Base-by-base conservation (phyloP, 2,329 filamentous ascomycete genomes). In the Chaetothyriales sp. region DNA sequence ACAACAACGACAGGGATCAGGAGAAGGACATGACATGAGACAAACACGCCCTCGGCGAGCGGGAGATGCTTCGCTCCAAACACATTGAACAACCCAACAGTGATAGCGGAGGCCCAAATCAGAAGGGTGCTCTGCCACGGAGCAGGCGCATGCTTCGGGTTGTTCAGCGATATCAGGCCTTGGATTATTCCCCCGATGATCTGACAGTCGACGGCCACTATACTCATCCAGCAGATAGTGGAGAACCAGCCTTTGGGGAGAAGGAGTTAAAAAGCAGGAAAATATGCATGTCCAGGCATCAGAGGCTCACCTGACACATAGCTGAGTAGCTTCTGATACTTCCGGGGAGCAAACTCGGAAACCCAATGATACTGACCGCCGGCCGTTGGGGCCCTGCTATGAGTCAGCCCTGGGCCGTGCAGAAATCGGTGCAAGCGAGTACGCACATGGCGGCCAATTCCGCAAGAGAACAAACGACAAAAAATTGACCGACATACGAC, bases 251-350 rank as follows among this genome's bases (percentile, higher is more conserved):
- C 60, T 15, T n/a, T n/a, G n/a, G n/a, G 57, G 59, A 49, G 18
- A 44, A 25, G 9, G 7, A 49, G 12, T 32, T 9, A 28, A 28
- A 28, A 28, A 4, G 9, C 5, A 46, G 20, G 60, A 25, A 25
- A 25, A 25, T 49, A 48, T 64, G 28, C 5, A 32, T 10, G 5
- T 2, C 8, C 28, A 32, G 8, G 10, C 7, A 32, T 5, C 2
- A 32, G 28, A 5, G 28, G 10, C 5, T 10, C 28, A 32, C 69
- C 74, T 46, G 71, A 70, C 15, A 74, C 60, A 57, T 79, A 81
- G 53, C 73, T 77, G 1, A 78, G 63, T 36, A 73, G 69, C 51
- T 73, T 76, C 55, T 78, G 74, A 48, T 69, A 66, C 44, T 63
- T 62, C 0, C 61, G 64, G 0, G 74, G 71, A 0, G 73, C 70